These are phyloP conservation scores for Fragilaria radians DNA, from an alignment of 108 stramenopile species.

Conservation along the genomic window DNA sequence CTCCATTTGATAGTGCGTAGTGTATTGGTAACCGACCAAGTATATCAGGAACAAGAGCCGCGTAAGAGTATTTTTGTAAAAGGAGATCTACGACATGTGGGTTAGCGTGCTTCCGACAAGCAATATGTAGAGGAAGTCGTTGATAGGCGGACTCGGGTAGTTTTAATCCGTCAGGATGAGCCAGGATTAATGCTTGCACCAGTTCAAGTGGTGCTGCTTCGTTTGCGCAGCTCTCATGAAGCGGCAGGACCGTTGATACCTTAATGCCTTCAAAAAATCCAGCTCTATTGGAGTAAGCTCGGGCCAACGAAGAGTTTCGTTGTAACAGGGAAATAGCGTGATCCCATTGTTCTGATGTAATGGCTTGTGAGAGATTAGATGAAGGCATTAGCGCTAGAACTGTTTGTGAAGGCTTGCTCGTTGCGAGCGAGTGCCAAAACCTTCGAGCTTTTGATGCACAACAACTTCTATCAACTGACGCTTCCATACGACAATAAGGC, in stretches of 20 bases:
- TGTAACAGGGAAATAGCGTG: constrained; percentile 24
- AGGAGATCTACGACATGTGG: constrained; percentile 39
- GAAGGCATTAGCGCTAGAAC: no score
- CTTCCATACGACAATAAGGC: no score
- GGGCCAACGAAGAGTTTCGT: constrained; percentile 10
- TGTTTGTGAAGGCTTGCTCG: no score
- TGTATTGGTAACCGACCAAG: constrained; percentile 54
- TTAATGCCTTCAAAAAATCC: constrained; percentile 69
- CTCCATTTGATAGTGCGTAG: constrained; percentile 64
- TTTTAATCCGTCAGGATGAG: constrained; percentile 40
- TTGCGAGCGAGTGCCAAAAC: no score
- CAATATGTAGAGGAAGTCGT: constrained; percentile 61
- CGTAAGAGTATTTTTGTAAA: constrained; percentile 41
- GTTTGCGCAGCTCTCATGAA: constrained; percentile 49
- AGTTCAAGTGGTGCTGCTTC: constrained; percentile 21
- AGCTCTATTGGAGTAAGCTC: constrained; percentile 6
- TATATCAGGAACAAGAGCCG: constrained; percentile 38
- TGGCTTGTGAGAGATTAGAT: constrained; percentile 26
- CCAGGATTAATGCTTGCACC: constrained; percentile 37
- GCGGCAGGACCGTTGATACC: constrained; percentile 45
- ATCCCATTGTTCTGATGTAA: constrained; percentile 40
- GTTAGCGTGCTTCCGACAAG: constrained; percentile 63
- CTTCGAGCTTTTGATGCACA: no score
- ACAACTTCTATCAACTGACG: no score
- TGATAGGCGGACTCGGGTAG: constrained; percentile 51